phyloP scores from a whole-genome alignment of 2,329 filamentous ascomycete genomes.

The Myriosclerotinia curreyana region DNA sequence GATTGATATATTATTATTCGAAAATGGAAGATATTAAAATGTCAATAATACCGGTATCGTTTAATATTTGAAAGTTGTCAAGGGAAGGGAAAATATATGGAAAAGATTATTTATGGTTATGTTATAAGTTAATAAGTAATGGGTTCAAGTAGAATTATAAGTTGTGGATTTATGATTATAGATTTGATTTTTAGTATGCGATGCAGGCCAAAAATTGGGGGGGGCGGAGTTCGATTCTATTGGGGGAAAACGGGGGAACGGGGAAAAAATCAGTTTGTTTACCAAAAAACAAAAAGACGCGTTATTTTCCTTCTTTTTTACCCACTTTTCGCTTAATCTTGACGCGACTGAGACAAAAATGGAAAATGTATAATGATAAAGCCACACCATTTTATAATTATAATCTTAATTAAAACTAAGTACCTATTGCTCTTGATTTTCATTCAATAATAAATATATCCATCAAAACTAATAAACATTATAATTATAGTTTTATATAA shows the following conservation, averaged over 20 bases:
- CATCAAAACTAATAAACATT: no score
- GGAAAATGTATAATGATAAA: no score
- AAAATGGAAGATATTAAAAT: not conserved
- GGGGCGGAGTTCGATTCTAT: not conserved
- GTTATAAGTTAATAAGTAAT: no score
- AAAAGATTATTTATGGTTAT: no score
- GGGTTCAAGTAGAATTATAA: not conserved
- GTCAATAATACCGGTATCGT: not conserved
- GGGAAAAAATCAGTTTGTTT: not conserved
- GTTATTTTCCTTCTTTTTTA: not conserved
- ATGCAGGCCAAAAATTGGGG: not conserved
- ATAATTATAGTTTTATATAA: no score
- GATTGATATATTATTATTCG: not conserved
- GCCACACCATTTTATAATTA: no score
- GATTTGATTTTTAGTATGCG: not conserved
- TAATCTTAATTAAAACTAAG: no score
- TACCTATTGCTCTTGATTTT: no score
- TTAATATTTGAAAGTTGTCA: no score
- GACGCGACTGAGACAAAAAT: constrained; percentile 2
- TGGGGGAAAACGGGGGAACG: not conserved
- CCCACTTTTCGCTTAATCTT: not conserved
- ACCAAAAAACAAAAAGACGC: not conserved
- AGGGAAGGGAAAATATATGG: not conserved
- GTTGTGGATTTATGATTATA: not conserved
- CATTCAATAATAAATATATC: constrained; percentile 4